Conservation (phyloP, 78 protist species). For the Planoprotostelium fungivorum region DNA sequence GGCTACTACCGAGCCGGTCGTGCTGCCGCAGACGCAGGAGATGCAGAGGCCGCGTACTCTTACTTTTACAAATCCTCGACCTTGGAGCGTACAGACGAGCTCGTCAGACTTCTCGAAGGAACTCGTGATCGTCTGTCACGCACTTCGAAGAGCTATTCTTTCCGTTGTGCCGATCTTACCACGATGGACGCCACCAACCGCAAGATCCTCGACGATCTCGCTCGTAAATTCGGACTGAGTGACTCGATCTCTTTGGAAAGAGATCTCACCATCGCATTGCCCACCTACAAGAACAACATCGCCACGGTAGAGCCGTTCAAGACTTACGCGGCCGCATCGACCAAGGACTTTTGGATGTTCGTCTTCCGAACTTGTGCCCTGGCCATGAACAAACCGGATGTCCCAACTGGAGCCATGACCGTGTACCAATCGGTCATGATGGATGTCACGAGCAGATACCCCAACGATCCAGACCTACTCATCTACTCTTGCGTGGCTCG, state of each 20-base stretch:
- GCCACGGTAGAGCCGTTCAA: too few species aligned
- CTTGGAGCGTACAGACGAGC: not conserved
- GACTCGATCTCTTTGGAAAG: too few species aligned
- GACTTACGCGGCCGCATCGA: not conserved
- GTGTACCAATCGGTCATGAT: not conserved
- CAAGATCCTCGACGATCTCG: not conserved
- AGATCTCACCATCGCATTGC: too few species aligned
- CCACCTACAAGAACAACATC: too few species aligned
- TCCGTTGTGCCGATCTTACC: not conserved
- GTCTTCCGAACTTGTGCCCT: not conserved
- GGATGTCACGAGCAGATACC: not conserved
- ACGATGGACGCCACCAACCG: not conserved
- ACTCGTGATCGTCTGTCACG: not conserved
- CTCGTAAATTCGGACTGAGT: not conserved
- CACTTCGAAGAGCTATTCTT: not conserved
- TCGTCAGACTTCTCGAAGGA: not conserved
- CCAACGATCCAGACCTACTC: not conserved
- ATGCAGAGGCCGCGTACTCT: not conserved
- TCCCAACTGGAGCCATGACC: too few species aligned
- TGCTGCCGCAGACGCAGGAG: not conserved
- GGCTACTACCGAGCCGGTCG: not conserved
- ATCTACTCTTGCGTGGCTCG: not conserved
- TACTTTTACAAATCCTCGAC: not conserved
- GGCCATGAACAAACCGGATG: too few species aligned
- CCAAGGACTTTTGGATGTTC: not conserved